phyloP scores from a whole-genome alignment of 345 rosid genomes.

The Anacardium occidentale region DNA sequence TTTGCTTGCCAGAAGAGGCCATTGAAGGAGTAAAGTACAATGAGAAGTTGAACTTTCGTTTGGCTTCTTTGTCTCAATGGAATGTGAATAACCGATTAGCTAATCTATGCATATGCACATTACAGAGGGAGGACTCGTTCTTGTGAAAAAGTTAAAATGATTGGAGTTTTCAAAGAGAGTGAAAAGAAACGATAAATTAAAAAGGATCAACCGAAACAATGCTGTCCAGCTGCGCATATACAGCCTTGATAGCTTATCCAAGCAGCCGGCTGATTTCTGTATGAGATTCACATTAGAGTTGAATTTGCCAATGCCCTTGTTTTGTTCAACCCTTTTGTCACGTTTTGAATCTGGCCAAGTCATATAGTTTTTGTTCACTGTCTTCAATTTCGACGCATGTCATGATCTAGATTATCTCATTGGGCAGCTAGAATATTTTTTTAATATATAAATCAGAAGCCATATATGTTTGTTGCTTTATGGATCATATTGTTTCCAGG shows the following conservation, averaged over 20 bases:
- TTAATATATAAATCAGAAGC: too few species aligned
- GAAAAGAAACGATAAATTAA: neutral
- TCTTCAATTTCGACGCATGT: neutral
- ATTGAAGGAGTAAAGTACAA: slow-evolving; percentile 19
- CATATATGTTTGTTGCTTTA: neutral
- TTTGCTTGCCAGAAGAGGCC: slow-evolving; percentile 19
- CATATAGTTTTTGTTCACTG: neutral
- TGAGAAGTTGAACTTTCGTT: neutral
- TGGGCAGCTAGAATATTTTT: neutral
- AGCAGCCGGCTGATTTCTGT: slow-evolving; percentile 6
- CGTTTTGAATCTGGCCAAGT: neutral
- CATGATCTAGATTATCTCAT: neutral
- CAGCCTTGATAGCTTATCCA: neutral
- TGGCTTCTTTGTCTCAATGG: neutral
- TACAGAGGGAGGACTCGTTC: neutral
- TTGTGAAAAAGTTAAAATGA: neutral
- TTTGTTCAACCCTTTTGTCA: neutral
- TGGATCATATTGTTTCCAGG: neutral
- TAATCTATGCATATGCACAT: neutral
- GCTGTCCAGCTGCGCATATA: neutral
- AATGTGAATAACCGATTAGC: neutral
- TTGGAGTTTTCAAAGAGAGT: slow-evolving; percentile 19
- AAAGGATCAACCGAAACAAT: neutral
- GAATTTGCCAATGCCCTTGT: neutral
- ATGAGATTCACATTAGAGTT: neutral